Evolutionary conservation across 2,329 filamentous ascomycete genomes (phyloP), one percentile per base, ranked within the genome.

Genomic region (Cephalotrichum gorgonifer): DNA sequence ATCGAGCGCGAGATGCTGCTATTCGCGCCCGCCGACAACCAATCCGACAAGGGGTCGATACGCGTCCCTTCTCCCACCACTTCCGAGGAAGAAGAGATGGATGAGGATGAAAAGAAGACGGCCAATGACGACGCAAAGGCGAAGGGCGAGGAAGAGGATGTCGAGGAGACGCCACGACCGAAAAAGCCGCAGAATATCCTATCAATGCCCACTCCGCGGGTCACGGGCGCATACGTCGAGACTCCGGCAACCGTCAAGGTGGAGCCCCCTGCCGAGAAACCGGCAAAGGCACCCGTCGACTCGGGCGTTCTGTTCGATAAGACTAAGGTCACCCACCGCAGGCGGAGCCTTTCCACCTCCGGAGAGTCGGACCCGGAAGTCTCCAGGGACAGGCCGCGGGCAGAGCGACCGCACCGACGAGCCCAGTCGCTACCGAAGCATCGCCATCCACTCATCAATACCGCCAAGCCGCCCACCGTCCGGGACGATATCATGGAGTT

Each of bases 181-280:
- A 50, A 51, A 14, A 75, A 66, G 54, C 48, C 54, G 8, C 54
- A 55, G 38, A 73, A 79, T 51, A 70, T 70, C 11, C 51, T 73
- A 30, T 66, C 65, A 27, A 71, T 73, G 60, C 73, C 74, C 6
- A 80, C 77, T 3, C 77, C 77, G 2, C 70, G 63, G 46, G 67
- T 79, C 3, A 72, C 67, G 1, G 77, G 77, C 1, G 77, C 77
- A 3, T 81, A 73, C 51, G 68, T 80, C 9, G 75, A 79, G 49
- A 79, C 77, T 2, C 76, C 77, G 2, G 69, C 67, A 7, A 74
- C 73, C 4, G 58, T 66, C 39, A 71, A 66, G 54, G 59, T 64
- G 8, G 66, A 69, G 27, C n/a, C 12, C 8, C 17, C 35, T 17
- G 27, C 12, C 8, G 46, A 33, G 15, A 69, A 72, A 28, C 64